These are phyloP conservation scores for Casaregolazyma suthepensis DNA, from an alignment of 1,139 yeast genomes.

Conservation along the genomic window DNA sequence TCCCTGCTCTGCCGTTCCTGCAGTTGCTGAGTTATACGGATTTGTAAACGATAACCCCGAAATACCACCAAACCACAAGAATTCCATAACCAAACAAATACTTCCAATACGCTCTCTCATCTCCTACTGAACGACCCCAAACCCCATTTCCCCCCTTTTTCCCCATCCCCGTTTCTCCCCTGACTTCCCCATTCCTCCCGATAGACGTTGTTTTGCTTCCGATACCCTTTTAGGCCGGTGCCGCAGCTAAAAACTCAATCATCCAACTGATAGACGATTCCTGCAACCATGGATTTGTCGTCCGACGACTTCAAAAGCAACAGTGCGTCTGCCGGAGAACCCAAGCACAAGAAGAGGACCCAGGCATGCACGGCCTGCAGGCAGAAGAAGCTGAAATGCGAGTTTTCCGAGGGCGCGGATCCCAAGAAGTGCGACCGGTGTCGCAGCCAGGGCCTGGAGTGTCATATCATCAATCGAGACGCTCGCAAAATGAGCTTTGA, in stretches of 20 bases:
- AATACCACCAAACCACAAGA: too few relatives aligned
- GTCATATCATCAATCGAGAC: constrained; percentile 19
- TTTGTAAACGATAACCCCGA: too few relatives aligned
- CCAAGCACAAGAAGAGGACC: constrained; percentile 20
- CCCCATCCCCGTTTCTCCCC: too few relatives aligned
- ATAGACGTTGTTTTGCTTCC: neutral
- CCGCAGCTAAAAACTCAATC: neutral
- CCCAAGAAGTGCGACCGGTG: constrained; percentile 24
- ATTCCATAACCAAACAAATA: too few relatives aligned
- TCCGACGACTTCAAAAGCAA: neutral
- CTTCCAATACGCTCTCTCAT: too few relatives aligned
- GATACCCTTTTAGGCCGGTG: neutral
- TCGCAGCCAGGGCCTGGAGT: constrained; percentile 16
- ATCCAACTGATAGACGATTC: neutral
- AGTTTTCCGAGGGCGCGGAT: constrained; percentile 16
- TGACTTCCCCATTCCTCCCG: neutral
- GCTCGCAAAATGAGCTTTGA: constrained; percentile 17
- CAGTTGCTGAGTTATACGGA: too few relatives aligned
- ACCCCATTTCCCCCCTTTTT: too few relatives aligned
- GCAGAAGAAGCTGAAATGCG: constrained; percentile 21
- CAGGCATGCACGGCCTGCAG: constrained; percentile 23
- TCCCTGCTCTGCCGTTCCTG: too few relatives aligned
- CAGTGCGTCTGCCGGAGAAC: neutral
- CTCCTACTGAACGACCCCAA: too few relatives aligned
- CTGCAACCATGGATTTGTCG: neutral